Conservation (phyloP, 2,329 filamentous ascomycete species). For the Orbilia ellipsospora region DNA sequence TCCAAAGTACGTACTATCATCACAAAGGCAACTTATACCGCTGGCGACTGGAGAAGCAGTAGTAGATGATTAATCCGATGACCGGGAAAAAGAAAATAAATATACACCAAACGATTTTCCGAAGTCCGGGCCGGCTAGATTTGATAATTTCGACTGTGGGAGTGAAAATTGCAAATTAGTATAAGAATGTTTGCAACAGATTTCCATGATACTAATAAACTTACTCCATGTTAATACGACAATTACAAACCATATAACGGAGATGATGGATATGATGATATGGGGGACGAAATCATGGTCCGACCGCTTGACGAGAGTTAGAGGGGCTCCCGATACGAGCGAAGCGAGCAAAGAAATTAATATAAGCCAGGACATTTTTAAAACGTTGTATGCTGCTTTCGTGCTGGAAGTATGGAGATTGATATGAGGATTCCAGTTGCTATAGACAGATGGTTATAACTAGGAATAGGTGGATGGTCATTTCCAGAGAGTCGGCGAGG, state of each 20-base stretch:
- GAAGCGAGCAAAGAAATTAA: not conserved
- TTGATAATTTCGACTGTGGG: not conserved
- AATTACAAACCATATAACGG: not conserved
- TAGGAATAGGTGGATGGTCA: not conserved
- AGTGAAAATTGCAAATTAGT: not conserved
- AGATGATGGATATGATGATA: not conserved
- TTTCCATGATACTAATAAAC: not conserved
- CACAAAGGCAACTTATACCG: not conserved
- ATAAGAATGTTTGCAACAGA: not conserved
- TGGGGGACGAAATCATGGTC: not conserved
- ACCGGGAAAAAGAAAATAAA: not conserved
- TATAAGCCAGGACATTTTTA: not conserved
- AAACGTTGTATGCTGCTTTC: not conserved
- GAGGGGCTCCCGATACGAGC: not conserved
- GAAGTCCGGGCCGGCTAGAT: not conserved
- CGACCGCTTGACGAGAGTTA: not conserved
- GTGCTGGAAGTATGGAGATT: not conserved
- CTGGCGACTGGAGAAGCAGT: not conserved
- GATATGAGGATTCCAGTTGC: not conserved
- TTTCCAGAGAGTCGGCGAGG: not conserved
- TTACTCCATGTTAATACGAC: too few relatives aligned
- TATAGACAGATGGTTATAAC: not conserved
- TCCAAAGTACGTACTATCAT: not conserved
- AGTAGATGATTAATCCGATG: not conserved
- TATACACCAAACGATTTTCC: not conserved